Percentiles rank a stretch among this genome's conserved stretches.
Evolutionary conservation across 805 yeast species (phyloP).

Genomic region (Cyberlindnera veronae): DNA sequence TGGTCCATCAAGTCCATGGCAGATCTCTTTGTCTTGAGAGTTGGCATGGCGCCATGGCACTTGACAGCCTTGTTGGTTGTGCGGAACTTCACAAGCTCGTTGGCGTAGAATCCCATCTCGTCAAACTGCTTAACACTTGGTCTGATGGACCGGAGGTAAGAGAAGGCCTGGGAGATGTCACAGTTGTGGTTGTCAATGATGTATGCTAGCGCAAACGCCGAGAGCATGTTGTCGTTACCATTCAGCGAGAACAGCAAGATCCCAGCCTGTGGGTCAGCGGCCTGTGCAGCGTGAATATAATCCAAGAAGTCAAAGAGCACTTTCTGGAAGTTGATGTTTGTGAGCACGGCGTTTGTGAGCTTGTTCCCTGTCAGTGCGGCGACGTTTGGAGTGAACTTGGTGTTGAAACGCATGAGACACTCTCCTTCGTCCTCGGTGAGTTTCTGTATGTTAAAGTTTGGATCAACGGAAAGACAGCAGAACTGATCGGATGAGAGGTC

Average conservation of each 20-base stretch:
- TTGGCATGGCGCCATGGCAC: slow-evolving; percentile 13
- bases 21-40: slow-evolving; percentile 23
- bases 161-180: slow-evolving; percentile 21
- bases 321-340: slow-evolving; percentile 26
- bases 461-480: slow-evolving; percentile 33
- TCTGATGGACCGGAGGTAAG: slow-evolving; percentile 26
- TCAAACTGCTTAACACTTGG: slow-evolving; percentile 25
- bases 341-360: slow-evolving; percentile 23
- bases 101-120: slow-evolving; percentile 22
- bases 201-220: slow-evolving; percentile 23
- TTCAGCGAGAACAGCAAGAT: slow-evolving; percentile 26
- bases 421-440: slow-evolving; percentile 28
- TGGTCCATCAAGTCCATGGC: slow-evolving; percentile 24
- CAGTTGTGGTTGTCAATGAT: slow-evolving; percentile 25
- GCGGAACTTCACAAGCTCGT: slow-evolving; percentile 24
- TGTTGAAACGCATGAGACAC: slow-evolving; percentile 25
- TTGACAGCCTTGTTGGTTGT: slow-evolving; percentile 20
- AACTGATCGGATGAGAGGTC: slow-evolving; percentile 26
- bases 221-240: slow-evolving; percentile 28
- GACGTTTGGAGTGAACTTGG: slow-evolving; percentile 25
- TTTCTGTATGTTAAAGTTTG: slow-evolving; percentile 30
- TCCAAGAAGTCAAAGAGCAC: slow-evolving; percentile 21
- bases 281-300: slow-evolving; percentile 19
- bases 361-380: slow-evolving; percentile 20
- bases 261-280: slow-evolving; percentile 26